Conservation (phyloP, 1,139 yeast genomes). For the Sugiyamaella grinbergsii region DNA sequence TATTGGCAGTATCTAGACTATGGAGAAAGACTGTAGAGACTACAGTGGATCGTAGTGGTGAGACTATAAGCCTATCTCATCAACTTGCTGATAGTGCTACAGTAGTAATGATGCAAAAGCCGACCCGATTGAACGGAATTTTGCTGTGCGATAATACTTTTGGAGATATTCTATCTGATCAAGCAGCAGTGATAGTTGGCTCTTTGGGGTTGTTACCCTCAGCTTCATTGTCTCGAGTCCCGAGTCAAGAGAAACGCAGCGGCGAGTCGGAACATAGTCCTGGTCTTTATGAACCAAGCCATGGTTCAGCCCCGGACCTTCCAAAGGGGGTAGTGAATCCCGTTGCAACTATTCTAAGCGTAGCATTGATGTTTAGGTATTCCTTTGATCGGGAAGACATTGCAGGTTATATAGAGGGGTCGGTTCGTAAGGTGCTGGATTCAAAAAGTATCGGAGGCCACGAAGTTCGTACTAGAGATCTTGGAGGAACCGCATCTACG, state of each 20-base stretch:
- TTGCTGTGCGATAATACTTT: constrained; percentile 83
- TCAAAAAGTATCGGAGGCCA: constrained; percentile 39
- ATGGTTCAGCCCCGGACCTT: constrained; percentile 92
- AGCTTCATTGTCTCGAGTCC: constrained; percentile 81
- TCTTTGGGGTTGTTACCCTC: constrained; percentile 82
- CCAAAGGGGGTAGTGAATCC: constrained; percentile 80
- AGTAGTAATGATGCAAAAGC: constrained; percentile 78
- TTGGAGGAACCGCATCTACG: constrained; percentile 70
- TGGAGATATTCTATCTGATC: constrained; percentile 86
- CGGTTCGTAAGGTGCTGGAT: constrained; percentile 72
- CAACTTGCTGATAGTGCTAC: constrained; percentile 90
- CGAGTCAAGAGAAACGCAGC: too few species aligned
- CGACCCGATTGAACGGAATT: constrained; percentile 77
- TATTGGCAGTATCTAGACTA: constrained; percentile 78
- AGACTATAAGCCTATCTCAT: constrained; percentile 69
- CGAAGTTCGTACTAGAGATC: constrained; percentile 78
- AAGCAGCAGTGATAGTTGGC: constrained; percentile 86
- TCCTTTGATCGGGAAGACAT: constrained; percentile 62
- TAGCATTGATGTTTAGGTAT: constrained; percentile 82
- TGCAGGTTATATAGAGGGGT: constrained; percentile 61
- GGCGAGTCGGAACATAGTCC: too few species aligned
- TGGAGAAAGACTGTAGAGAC: constrained; percentile 83
- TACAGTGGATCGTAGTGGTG: constrained; percentile 67
- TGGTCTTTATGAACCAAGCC: constrained; percentile 81
- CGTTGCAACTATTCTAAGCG: constrained; percentile 79